These are phyloP conservation scores for Chimonanthus praecox DNA, from an alignment of 164 flowering plant genomes.

Conservation along the genomic window DNA sequence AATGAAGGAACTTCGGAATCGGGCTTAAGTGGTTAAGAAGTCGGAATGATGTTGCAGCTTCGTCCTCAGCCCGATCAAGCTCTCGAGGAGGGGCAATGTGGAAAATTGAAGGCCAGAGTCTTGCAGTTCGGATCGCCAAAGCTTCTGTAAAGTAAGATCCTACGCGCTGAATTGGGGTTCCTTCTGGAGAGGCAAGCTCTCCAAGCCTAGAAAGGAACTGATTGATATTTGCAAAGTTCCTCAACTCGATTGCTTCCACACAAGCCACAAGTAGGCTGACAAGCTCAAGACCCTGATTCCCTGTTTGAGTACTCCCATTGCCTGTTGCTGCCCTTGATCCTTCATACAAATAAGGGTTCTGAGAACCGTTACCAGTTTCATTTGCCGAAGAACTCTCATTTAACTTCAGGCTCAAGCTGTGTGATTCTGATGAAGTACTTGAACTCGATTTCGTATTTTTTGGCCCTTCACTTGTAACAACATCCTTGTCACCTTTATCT, in stretches of 20 bases:
- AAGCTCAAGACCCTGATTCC: constrained; percentile 67
- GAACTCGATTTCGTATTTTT: constrained; percentile 48
- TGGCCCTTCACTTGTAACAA: constrained; percentile 31
- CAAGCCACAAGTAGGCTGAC: constrained; percentile 61
- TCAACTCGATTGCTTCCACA: constrained; percentile 63
- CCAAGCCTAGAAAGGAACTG: constrained; percentile 65
- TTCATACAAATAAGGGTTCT: constrained; percentile 29
- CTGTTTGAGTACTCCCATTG: constrained; percentile 22
- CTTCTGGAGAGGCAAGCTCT: constrained; percentile 79
- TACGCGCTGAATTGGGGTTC: constrained; percentile 55
- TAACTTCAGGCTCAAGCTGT: constrained; percentile 32
- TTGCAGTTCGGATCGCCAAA: constrained; percentile 55
- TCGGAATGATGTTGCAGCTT: constrained; percentile 52
- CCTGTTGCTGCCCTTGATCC: constrained; percentile 19
- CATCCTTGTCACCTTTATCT: constrained; percentile 50
- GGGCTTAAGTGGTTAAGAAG: constrained; percentile 81
- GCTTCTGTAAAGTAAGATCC: constrained; percentile 85
- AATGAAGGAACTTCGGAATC: constrained; percentile 80
- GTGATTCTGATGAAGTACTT: constrained; percentile 64
- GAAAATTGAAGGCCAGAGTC: constrained; percentile 86
- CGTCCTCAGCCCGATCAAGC: constrained; percentile 53
- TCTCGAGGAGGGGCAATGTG: constrained; percentile 59
- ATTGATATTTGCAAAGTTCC: constrained; percentile 46
- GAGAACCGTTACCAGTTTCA: constrained; percentile 61
- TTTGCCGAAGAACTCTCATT: constrained; percentile 31